These are phyloP conservation scores for Thielaviopsis punctulata DNA, from an alignment of 2,329 filamentous ascomycete genomes.

Conservation along the genomic window DNA sequence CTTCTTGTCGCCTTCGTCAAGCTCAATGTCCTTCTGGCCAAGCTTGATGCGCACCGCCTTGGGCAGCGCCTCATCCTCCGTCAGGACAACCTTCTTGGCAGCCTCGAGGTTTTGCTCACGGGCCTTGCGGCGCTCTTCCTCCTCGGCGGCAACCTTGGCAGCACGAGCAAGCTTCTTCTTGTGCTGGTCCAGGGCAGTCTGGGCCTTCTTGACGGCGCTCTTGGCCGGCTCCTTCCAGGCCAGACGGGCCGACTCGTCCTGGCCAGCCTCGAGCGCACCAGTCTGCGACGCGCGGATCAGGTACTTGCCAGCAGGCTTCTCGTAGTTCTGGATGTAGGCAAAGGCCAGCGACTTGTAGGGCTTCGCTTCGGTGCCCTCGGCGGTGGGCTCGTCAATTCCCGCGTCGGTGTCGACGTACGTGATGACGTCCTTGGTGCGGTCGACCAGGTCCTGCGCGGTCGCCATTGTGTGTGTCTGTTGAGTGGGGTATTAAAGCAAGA, in stretches of 20 bases:
- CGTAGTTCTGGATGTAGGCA: conserved; percentile 56
- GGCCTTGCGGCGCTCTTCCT: conserved; percentile 56
- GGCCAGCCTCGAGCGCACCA: conserved; percentile 39
- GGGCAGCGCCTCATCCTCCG: conserved; percentile 55
- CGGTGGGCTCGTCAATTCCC: conserved; percentile 51
- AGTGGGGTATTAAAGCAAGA: neutral
- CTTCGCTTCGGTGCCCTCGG: conserved; percentile 50
- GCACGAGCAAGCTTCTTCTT: conserved; percentile 76
- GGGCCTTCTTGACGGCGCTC: conserved; percentile 71
- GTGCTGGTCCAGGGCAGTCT: conserved; percentile 53
- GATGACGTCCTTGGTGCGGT: conserved; percentile 28
- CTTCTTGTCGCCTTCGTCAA: conserved; percentile 39
- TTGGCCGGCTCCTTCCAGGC: conserved; percentile 73
- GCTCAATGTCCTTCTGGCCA: conserved; percentile 46
- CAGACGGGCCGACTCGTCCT: conserved; percentile 44
- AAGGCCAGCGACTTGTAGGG: conserved; percentile 70
- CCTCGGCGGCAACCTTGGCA: conserved; percentile 51
- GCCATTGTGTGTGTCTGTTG: conserved; percentile 20
- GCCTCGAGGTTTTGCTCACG: conserved; percentile 52
- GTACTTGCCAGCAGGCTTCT: conserved; percentile 39
- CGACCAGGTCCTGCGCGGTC: conserved; percentile 31
- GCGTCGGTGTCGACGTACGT: conserved; percentile 69
- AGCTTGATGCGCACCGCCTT: conserved; percentile 61
- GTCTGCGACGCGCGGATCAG: conserved; percentile 51
- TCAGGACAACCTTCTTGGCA: conserved; percentile 55